phyloP scores from a whole-genome alignment of 2,329 filamentous ascomycete species.

The Botrytis pseudocinerea region DNA sequence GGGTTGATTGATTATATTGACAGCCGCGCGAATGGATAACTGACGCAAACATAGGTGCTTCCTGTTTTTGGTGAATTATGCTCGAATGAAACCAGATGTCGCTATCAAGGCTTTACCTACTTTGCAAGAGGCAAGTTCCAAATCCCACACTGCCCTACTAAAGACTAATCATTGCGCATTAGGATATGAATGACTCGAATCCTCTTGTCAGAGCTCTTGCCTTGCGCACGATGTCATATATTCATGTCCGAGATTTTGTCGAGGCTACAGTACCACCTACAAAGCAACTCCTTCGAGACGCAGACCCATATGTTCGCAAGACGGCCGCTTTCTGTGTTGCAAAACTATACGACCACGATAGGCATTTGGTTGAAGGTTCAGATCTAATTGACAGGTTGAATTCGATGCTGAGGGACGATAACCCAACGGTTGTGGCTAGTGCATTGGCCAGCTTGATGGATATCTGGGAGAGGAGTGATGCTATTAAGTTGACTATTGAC shows the following conservation, averaged over 20 bases:
- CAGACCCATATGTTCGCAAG: conserved; percentile 95
- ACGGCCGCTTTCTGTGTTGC: conserved; percentile 95
- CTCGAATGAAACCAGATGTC: conserved; percentile 89
- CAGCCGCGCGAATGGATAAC: conserved; percentile 9
- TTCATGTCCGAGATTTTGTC: conserved; percentile 94
- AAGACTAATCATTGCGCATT: background rate
- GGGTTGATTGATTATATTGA: conserved; percentile 40
- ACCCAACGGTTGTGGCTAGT: conserved; percentile 95
- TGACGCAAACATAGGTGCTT: conserved; percentile 72
- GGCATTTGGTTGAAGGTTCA: conserved; percentile 82
- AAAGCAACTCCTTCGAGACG: conserved; percentile 78
- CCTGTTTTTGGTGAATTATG: conserved; percentile 95
- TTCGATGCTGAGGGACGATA: conserved; percentile 86
- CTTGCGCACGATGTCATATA: conserved; percentile 93
- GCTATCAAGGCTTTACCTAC: conserved; percentile 90
- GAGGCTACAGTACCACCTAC: conserved; percentile 84
- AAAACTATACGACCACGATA: conserved; percentile 96
- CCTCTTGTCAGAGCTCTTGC: conserved; percentile 90
- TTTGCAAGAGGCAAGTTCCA: conserved; percentile 66
- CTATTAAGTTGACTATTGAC: conserved; percentile 97
- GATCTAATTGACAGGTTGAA: conserved; percentile 93
- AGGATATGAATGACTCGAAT: conserved; percentile 94
- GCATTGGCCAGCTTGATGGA: conserved; percentile 90
- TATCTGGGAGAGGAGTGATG: conserved; percentile 97
- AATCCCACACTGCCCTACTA: background rate